Conservation (phyloP, 768 basidiomycete genomes). For the Tephrocybe sp. region DNA sequence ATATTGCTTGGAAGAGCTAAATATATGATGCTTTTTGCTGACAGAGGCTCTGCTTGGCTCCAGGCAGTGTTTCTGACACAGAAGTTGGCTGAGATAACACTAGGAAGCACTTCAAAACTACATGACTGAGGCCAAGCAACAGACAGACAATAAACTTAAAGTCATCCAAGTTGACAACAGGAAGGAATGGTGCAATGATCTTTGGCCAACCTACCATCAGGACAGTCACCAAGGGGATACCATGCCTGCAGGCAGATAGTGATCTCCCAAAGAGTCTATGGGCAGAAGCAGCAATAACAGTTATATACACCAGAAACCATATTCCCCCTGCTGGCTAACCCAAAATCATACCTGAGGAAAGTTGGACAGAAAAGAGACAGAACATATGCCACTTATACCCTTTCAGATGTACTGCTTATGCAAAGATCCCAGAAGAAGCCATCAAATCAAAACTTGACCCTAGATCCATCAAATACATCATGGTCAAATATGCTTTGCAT, state of each 20-base stretch:
- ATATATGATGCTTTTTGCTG: too few relatives aligned
- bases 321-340: neutral
- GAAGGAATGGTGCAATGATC: neutral
- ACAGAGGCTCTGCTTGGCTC: too few relatives aligned
- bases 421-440: too few relatives aligned
- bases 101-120: neutral
- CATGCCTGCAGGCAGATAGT: neutral
- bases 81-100: neutral
- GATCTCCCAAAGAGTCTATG: neutral
- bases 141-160: neutral
- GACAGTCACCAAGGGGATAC: neutral
- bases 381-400: too few relatives aligned
- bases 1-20: too few relatives aligned
- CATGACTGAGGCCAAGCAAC: neutral
- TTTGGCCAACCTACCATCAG: neutral
- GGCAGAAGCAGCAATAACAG: neutral
- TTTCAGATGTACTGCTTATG: too few relatives aligned
- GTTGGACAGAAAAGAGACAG: too few relatives aligned
- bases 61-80: neutral
- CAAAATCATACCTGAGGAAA: too few relatives aligned
- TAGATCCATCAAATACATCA: too few relatives aligned
- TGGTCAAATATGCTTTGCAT: too few relatives aligned
- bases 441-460: too few relatives aligned
- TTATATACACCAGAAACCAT: neutral
- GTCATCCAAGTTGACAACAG: neutral